A percentile compares a stretch with the other conserved stretches of the same genome.
Evolutionary conservation across 2,329 filamentous ascomycete species (phyloP).

Genomic region (Aspergillus aculeatus): DNA sequence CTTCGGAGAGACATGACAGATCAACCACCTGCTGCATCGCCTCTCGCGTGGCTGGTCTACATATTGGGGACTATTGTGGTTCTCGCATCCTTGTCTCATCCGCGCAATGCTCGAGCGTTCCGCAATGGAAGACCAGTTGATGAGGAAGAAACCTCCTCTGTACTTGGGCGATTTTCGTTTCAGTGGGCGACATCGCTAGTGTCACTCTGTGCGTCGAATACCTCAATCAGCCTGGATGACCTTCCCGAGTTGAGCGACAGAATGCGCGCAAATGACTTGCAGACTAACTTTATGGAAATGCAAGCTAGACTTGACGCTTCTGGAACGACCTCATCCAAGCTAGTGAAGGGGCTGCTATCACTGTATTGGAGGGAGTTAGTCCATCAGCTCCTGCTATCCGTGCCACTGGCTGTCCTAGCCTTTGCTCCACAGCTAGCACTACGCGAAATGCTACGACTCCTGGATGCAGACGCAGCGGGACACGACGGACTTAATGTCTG

Average conservation of each 20-base stretch:
- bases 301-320: neutral
- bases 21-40: neutral
- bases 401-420: neutral
- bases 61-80: neutral
- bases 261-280: neutral
- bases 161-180: neutral
- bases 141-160: neutral
- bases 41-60: neutral
- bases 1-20: neutral
- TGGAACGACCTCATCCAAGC: neutral
- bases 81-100: neutral
- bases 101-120: neutral
- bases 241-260: neutral
- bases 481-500: neutral
- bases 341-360: neutral
- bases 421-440: constrained; percentile 2
- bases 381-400: neutral
- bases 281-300: neutral
- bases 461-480: neutral
- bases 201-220: neutral
- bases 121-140: neutral
- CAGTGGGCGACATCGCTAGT: neutral
- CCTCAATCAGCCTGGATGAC: neutral
- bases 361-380: neutral
- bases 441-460: neutral